Evolutionary conservation across 768 basidiomycete species (phyloP).

Genomic region (Xerocomus spinulosus): DNA sequence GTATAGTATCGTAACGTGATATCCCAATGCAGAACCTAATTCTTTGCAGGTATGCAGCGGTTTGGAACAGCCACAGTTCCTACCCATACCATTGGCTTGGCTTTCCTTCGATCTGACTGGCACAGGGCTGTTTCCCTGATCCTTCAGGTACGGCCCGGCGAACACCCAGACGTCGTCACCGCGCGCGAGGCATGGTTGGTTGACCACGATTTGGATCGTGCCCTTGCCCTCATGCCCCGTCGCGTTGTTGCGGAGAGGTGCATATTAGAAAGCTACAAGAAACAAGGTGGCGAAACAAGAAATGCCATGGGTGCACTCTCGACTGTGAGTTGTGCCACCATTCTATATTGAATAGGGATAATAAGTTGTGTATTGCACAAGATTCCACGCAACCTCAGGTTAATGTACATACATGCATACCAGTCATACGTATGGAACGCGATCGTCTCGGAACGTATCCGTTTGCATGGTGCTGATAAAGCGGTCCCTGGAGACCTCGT

Average conservation of each 20-base stretch:
- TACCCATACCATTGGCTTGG: slow-evolving; percentile 91
- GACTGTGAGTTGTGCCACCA: slow-evolving; percentile 46
- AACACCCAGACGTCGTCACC: slow-evolving; percentile 84
- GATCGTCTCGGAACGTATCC: slow-evolving; percentile 90
- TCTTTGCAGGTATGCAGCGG: slow-evolving; percentile 83
- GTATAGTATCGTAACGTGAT: slow-evolving; percentile 35
- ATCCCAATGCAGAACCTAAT: slow-evolving; percentile 3
- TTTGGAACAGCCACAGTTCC: slow-evolving; percentile 97
- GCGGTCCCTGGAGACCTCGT: slow-evolving; percentile 91
- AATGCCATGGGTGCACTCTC: slow-evolving; percentile 87
- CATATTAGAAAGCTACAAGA: slow-evolving; percentile 85
- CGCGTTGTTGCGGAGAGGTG: slow-evolving; percentile 92
- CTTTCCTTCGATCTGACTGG: slow-evolving; percentile 88
- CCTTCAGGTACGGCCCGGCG: slow-evolving; percentile 78
- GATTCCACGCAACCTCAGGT: slow-evolving; percentile 92
- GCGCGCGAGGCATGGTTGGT: slow-evolving; percentile 88
- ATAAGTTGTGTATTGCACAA: slow-evolving; percentile 29
- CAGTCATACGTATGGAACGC: slow-evolving; percentile 99
- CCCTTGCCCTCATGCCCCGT: slow-evolving; percentile 81
- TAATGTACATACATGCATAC: slow-evolving; percentile 99
- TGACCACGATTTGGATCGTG: slow-evolving; percentile 73
- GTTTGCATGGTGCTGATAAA: slow-evolving; percentile 63
- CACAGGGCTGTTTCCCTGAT: slow-evolving; percentile 79
- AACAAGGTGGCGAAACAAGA: slow-evolving; percentile 69
- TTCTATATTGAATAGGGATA: neutral